Base-by-base conservation (phyloP, 176 grass and related monocot species). In the Eleusine indica region DNA sequence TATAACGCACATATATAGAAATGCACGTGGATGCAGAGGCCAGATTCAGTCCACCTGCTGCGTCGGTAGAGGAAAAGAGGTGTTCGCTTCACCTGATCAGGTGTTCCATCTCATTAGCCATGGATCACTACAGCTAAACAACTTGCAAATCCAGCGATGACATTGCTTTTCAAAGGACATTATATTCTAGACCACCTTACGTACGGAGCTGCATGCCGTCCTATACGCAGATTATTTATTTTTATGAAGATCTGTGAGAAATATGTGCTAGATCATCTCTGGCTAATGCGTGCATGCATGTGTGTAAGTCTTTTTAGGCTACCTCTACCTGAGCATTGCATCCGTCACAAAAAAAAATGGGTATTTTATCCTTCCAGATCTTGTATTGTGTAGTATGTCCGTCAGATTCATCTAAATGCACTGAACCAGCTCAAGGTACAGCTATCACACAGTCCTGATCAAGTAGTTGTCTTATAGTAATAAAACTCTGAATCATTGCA, bases 61-160 rank as follows among this genome's bases (percentile, higher is more conserved):
- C 9, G 21, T 77, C 38, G 22, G 14, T 57, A 77, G 56, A 21
- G 4, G 30, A 32, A 32, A 37, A 54, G 51, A 69, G 10, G 2
- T 4, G 11, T 87, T 69, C 78, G 68, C 71, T 37, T 81, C 77
- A 86, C 47, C 85, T 86, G 69, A 64, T 48, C 57, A 79, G 54
- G 56, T 79, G 76, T 53, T 10, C 48, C 2, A 25, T 9, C 1
- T 67, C 13, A 2, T 17, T 17, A 7, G 65, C 6, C 40, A 17
- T 8, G 7, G 14, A 28, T 4, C 0, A 4, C 12, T 25, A 25
- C 65, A 48, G 52, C 47, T 15, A 47, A 78, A 48, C 25, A 47
- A 7, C 9, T 17, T 35, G 40, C 66, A 43, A 53, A 53, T 0
- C 48, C 15, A 46, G 3, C 17, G 65, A 32, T 28, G 60, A 12